Conservation (phyloP, 169 alveolate genomes). For the Amoebophrya sp. region DNA sequence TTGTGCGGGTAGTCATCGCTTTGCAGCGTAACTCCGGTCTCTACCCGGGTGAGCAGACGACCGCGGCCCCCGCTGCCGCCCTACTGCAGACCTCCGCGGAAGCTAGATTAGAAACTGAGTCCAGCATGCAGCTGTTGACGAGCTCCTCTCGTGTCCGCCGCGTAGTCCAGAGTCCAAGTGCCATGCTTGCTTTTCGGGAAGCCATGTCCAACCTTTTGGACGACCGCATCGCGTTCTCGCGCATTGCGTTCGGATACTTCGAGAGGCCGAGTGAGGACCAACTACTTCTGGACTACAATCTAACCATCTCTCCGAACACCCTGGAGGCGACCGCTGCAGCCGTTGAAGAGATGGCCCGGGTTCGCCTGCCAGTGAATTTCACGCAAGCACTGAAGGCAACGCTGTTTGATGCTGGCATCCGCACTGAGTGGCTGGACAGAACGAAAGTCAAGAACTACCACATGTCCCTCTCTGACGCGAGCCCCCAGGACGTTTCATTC, state of each 20-base stretch:
- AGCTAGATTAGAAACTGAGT: background rate
- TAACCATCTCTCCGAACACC: background rate
- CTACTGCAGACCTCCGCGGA: background rate
- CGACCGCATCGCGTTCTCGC: background rate
- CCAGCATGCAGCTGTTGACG: background rate
- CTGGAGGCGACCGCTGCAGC: background rate
- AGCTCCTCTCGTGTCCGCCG: too few relatives aligned
- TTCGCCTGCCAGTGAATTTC: background rate
- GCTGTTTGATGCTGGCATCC: background rate
- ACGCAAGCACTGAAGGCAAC: background rate
- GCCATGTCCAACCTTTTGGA: background rate
- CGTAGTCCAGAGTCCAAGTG: background rate
- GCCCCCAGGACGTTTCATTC: background rate
- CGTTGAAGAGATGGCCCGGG: background rate
- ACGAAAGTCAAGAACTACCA: background rate
- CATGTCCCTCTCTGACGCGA: background rate
- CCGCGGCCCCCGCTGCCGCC: background rate
- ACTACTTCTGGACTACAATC: background rate
- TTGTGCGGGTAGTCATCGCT: background rate
- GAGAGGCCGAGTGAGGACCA: background rate
- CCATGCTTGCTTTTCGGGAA: background rate
- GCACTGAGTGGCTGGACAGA: background rate
- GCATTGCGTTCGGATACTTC: background rate
- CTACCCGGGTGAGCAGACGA: too few relatives aligned
- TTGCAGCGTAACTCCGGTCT: background rate